Evolutionary conservation across 768 basidiomycete species (phyloP), one percentile per base, ranked within the genome.

Genomic region (Lactarius hatsudake): DNA sequence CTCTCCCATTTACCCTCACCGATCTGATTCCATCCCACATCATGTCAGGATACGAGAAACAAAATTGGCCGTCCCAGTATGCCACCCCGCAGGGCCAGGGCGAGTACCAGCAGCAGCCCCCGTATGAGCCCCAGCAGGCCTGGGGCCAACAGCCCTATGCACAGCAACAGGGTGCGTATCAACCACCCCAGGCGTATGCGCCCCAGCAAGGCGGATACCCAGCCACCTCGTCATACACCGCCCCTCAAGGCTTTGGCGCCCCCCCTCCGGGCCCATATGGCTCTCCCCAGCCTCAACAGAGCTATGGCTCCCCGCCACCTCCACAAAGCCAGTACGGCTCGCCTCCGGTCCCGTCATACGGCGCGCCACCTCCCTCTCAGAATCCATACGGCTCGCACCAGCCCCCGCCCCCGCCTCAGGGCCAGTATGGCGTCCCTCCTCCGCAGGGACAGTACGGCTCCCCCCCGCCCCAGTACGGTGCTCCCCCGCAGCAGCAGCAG

Each of bases 11-110:
- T 34, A n/a, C 34, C 36, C 32, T 38, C 18, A 56, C 34, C 23
- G 12, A 54, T 54, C 62, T 53, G 32, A 38, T 36, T 30, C 36
- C 9, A 34, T 63, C 34, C 53, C 20, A 53, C 62, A 63, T 40
- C 34, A 32, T 63, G 60, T 67, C 56, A 28, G 66, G 62, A 43
- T 67, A 67, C 56, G 43, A 58, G 57, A 58, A 62, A 1, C 65
- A 66, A 51, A n/a, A 12, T 26, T 63, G 62, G 45, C 5, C 42
- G 3, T 34, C 62, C 4, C 20, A 17, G 66, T 53, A 63, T 43
- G 36, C 62, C 34, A 32, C 56, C 42, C 43, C 56, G 32, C 43
- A 43, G 32, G 62, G 36, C n/a, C 62, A 63, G 62, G 55, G 32
- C 38, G 48, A 38, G 10, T 55, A 61, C n/a, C 42, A 63, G 23